Evolutionary conservation across 1,284 basidiomycete species (phyloP), one percentile per base, ranked within the genome.

Genomic region (Trichosporon sp.): DNA sequence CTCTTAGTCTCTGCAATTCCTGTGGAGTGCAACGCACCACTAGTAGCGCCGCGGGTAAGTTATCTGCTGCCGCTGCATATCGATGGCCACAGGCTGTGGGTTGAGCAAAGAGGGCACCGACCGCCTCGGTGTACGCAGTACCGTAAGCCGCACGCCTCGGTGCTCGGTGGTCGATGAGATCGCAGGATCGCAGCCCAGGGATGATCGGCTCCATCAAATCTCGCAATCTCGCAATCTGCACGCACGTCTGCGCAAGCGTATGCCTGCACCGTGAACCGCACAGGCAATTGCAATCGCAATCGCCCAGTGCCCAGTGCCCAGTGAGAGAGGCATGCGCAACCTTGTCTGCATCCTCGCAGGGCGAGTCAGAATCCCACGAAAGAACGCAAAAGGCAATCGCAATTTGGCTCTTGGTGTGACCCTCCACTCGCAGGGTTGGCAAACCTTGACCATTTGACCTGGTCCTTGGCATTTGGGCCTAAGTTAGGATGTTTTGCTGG

Each of bases 321-420:
- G 26, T 26, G 26, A 26, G 26, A 26, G 26, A 26, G 16, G 43
- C 43, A n/a, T n/a, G 43, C 43, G 43, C 40, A 46, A 46, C 43
- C 43, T 46, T 46, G 12, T 26, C 14, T 14, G 40, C 16, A 14
- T 46, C 16, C 14, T 12, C 10, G 40, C 40, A 43, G 11, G 43
- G 43, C 26, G 26, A 26, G 26, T 26, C 19, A 16, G 19, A 54
- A 54, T 54, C 51, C 51, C 51, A 54, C 51, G 51, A 54, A 54
- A 54, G 51, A 54, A 35, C 14, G 26, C 56, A 61, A 61, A 61
- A 61, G 56, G 56, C 56, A 61, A 61, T 61, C 56, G 56, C 56
- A 61, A 35, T 61, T 61, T 61, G 56, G 31, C 56, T 61, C 31
- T 26, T 61, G 56, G 56, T 61, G 56, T 61, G 56, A 35, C 21